Conservation (phyloP, 2,329 filamentous ascomycete species). For the Exophiala oligosperma region DNA sequence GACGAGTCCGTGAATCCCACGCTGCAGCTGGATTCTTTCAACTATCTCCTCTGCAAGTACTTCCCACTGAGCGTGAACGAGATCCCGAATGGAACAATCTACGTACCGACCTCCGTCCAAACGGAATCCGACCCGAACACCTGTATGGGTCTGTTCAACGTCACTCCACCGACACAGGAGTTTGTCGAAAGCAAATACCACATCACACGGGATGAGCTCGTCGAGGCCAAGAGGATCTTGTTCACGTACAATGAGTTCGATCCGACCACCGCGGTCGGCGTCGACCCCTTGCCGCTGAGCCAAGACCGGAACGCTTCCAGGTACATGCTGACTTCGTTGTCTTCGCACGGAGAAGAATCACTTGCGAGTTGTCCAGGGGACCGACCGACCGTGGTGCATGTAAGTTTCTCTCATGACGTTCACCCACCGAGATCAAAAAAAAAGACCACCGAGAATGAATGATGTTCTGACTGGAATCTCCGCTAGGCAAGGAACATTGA, state of each 20-base stretch:
- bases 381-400: neutral
- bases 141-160: constrained; percentile 1
- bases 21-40: constrained; percentile 1
- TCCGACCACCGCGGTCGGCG: constrained; percentile 5
- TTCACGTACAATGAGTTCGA: constrained; percentile 12
- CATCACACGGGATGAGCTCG: constrained; percentile 10
- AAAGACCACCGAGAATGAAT: neutral
- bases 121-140: neutral
- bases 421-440: neutral
- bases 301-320: constrained; percentile 10
- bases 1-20: constrained; percentile 1
- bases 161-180: constrained; percentile 1
- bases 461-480: neutral
- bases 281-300: constrained; percentile 4
- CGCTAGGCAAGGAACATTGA: constrained; percentile 1
- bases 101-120: neutral
- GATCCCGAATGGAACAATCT: constrained; percentile 11
- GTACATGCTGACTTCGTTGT: constrained; percentile 7
- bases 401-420: neutral
- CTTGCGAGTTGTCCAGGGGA: constrained; percentile 2
- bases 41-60: constrained; percentile 13
- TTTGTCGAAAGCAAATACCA: constrained; percentile 4
- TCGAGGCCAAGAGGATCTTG: constrained; percentile 3
- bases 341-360: constrained; percentile 4
- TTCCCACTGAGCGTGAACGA: constrained; percentile 6